A percentile compares a stretch with the other conserved stretches of the same genome.
Conservation (phyloP, 2,329 filamentous ascomycete species). For the Microcyclospora pomicola region DNA sequence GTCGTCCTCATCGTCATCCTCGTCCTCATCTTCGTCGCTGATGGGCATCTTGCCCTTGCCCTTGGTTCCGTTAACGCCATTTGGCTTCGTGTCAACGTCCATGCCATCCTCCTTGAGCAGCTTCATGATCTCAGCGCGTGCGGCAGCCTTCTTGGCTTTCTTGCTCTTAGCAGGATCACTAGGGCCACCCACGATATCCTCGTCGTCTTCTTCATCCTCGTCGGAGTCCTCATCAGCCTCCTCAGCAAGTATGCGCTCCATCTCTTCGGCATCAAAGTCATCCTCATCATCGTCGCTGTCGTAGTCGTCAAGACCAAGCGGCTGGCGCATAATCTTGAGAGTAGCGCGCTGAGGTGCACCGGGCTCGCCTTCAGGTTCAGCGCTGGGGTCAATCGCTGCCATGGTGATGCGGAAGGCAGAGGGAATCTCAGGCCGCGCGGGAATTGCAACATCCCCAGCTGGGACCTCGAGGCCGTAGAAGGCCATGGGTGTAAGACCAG, state of each 20-base stretch:
- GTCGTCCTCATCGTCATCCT: constrained; percentile 37
- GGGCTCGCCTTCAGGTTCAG: constrained; percentile 37
- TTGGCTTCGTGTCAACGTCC: constrained; percentile 50
- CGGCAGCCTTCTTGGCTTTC: constrained; percentile 68
- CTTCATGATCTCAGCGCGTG: constrained; percentile 63
- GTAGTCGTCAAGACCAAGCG: constrained; percentile 46
- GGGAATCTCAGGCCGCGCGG: constrained; percentile 64
- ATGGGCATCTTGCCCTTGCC: constrained; percentile 53
- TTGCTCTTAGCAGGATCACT: constrained; percentile 84
- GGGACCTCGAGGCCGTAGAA: constrained; percentile 89
- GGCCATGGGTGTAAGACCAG: constrained; percentile 42
- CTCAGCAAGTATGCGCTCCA: constrained; percentile 37
- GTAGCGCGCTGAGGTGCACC: constrained; percentile 57
- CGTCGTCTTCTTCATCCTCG: constrained; percentile 46
- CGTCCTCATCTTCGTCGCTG: constrained; percentile 36
- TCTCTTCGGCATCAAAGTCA: constrained; percentile 36
- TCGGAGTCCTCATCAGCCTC: constrained; percentile 30
- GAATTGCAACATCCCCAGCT: constrained; percentile 67
- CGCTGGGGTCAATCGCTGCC: constrained; percentile 90
- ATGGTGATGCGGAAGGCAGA: constrained; percentile 94
- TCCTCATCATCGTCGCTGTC: constrained; percentile 41
- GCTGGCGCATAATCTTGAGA: constrained; percentile 75
- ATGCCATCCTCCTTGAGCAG: constrained; percentile 52
- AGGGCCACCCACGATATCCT: constrained; percentile 74
- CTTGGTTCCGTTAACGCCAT: constrained; percentile 56